phyloP scores from a whole-genome alignment of 2,329 filamentous ascomycete genomes.

The Colletotrichum sp. region DNA sequence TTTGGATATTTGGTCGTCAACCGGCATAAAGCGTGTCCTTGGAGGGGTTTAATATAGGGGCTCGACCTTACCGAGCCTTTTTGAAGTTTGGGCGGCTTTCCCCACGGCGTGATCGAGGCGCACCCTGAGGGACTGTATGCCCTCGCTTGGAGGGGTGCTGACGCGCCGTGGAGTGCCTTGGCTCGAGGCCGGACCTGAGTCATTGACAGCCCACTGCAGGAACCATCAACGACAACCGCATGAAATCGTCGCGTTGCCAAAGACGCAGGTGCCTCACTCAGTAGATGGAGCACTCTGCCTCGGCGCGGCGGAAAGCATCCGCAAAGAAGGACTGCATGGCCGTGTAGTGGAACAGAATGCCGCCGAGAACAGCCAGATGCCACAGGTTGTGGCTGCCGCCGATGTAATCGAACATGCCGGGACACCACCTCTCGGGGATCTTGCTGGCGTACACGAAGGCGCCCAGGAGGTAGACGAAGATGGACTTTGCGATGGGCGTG shows the following conservation, averaged over 20 bases:
- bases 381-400: slow-evolving; percentile 97
- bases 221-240: neutral
- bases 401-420: slow-evolving; percentile 93
- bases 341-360: slow-evolving; percentile 95
- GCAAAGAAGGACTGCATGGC: slow-evolving; percentile 97
- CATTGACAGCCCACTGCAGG: neutral
- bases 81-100: neutral
- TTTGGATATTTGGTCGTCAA: neutral
- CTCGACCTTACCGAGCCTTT: neutral
- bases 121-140: neutral
- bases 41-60: neutral
- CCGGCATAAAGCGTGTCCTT: neutral
- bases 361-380: slow-evolving; percentile 92
- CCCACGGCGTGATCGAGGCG: neutral
- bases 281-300: slow-evolving; percentile 62
- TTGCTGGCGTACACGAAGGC: slow-evolving; percentile 90
- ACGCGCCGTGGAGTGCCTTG: neutral
- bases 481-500: slow-evolving; percentile 81
- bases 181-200: neutral
- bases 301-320: slow-evolving; percentile 72
- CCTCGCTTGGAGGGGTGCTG: neutral
- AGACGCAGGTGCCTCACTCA: slow-evolving; percentile 28
- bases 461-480: slow-evolving; percentile 84
- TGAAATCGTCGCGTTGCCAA: neutral
- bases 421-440: slow-evolving; percentile 90